These are phyloP conservation scores for Ascobolus immersus DNA, from an alignment of 495 filamentous ascomycete genomes.

Conservation along the genomic window DNA sequence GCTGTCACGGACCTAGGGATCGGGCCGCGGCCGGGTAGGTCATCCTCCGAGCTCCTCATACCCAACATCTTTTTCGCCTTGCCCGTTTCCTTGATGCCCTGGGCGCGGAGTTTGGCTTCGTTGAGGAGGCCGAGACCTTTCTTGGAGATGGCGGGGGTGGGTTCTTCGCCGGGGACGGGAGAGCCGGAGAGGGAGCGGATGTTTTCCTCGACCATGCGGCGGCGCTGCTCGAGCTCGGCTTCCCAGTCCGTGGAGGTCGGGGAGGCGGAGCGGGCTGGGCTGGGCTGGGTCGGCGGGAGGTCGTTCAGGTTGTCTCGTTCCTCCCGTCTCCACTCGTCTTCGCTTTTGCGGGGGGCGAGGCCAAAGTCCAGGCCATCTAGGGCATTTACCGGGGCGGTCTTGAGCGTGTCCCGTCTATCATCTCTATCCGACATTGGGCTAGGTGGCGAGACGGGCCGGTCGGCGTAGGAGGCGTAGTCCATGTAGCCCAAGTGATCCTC, in stretches of 20 bases:
- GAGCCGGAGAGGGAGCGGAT: constrained; percentile 6
- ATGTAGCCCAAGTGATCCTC: constrained; percentile 12
- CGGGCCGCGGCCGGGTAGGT: no score
- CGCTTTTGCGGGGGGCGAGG: not conserved
- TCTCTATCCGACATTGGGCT: no score
- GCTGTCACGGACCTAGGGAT: no score
- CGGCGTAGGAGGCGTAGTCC: constrained; percentile 6
- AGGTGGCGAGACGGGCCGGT: not conserved
- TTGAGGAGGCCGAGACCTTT: not conserved
- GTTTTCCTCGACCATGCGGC: constrained; percentile 15
- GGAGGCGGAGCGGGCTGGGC: not conserved
- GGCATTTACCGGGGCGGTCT: no score
- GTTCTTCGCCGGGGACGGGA: not conserved
- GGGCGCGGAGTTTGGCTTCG: not conserved
- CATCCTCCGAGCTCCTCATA: not conserved
- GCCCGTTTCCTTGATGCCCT: not conserved
- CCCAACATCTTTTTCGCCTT: not conserved
- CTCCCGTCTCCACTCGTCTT: constrained; percentile 9
- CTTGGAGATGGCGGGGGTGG: not conserved
- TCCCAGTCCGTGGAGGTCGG: constrained; percentile 12
- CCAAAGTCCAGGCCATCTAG: not conserved
- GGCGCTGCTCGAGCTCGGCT: constrained; percentile 14
- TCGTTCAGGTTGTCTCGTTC: constrained; percentile 4
- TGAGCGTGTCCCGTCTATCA: no score
- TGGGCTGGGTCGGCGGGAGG: no score